Percentiles rank a stretch among this genome's conserved stretches.
Evolutionary conservation across 371 early-diverging fungal species (phyloP).

Genomic region (Mortierella sp.): DNA sequence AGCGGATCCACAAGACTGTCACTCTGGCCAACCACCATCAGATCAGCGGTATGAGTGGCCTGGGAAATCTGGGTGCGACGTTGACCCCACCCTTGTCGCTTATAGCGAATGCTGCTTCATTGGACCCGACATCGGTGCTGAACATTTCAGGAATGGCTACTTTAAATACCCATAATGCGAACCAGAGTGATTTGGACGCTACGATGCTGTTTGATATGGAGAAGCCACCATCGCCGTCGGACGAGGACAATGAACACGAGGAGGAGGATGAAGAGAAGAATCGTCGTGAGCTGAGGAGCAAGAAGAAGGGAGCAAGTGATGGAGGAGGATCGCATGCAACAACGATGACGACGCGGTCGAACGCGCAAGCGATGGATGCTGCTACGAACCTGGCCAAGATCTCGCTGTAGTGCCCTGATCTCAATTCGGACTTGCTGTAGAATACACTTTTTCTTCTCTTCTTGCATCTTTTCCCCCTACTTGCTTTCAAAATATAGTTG

Average conservation of each 20-base stretch:
- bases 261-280: slow-evolving; percentile 32
- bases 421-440: background rate
- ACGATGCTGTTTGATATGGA: slow-evolving; percentile 39
- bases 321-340: slow-evolving; percentile 21
- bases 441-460: no score
- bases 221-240: slow-evolving; percentile 40
- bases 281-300: slow-evolving; percentile 7
- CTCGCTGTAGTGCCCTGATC: slow-evolving; percentile 19
- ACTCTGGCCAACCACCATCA: slow-evolving; percentile 46
- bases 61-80: slow-evolving; percentile 31
- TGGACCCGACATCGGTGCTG: background rate
- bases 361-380: slow-evolving; percentile 30
- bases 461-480: no score
- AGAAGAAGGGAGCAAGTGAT: background rate
- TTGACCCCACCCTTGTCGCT: slow-evolving; percentile 16
- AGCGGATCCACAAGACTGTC: slow-evolving; percentile 45
- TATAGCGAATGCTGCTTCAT: background rate
- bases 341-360: slow-evolving; percentile 52
- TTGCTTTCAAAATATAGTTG: no score
- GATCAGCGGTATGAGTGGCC: slow-evolving; percentile 39
- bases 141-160: slow-evolving; percentile 24
- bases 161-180: slow-evolving; percentile 23
- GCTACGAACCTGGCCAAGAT: slow-evolving; percentile 35
- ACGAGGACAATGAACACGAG: slow-evolving; percentile 38
- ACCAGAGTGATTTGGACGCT: slow-evolving; percentile 33